phyloP scores from a whole-genome alignment of 768 basidiomycete genomes.

The Suillus americanus region DNA sequence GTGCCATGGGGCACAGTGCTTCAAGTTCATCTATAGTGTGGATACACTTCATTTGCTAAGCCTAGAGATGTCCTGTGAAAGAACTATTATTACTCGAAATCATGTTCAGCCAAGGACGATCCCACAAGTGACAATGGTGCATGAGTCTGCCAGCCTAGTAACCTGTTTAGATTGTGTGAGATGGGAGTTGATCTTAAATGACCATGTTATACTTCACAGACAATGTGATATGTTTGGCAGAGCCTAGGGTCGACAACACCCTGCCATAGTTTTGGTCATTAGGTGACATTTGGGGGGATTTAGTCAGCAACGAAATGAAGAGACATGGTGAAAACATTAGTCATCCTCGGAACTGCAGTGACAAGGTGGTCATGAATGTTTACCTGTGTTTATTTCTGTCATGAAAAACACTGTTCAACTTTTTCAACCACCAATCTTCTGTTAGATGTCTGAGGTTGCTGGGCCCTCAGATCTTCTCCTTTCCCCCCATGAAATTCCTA shows the following conservation, averaged over 20 bases:
- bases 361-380: neutral
- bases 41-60: neutral
- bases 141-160: neutral
- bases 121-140: neutral
- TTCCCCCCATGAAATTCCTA: conserved; percentile 19
- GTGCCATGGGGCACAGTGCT: neutral
- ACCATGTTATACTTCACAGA: neutral
- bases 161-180: neutral
- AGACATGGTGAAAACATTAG: neutral
- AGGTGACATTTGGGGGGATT: no score
- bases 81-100: neutral
- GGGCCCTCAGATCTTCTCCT: conserved; percentile 13
- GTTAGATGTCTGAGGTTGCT: conserved; percentile 1
- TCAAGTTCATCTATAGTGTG: neutral
- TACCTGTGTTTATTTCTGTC: neutral
- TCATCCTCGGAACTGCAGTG: neutral
- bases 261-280: no score
- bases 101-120: neutral
- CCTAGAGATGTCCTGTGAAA: neutral
- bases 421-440: neutral
- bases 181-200: neutral
- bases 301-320: neutral
- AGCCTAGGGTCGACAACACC: no score
- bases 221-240: neutral
- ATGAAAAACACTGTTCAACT: neutral